phyloP scores from a whole-genome alignment of 495 filamentous ascomycete genomes.

The Penicillium bialowiezense region DNA sequence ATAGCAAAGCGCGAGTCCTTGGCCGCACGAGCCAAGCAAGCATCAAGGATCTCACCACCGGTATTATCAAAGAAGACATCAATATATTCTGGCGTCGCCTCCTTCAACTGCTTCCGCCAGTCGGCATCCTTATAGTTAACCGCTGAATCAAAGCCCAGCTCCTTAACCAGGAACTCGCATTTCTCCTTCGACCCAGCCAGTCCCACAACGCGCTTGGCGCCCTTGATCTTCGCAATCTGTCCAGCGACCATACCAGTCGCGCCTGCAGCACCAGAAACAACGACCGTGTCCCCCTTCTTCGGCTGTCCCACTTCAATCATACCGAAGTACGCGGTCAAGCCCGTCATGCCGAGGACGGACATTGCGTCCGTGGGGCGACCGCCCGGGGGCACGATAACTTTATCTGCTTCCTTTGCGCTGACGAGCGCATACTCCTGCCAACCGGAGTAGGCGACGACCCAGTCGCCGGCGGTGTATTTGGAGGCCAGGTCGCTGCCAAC shows the following conservation, averaged over 20 bases:
- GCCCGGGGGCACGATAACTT: slow-evolving; percentile 43
- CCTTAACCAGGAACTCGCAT: slow-evolving; percentile 45
- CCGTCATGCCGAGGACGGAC: slow-evolving; percentile 57
- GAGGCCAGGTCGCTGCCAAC: slow-evolving; percentile 35
- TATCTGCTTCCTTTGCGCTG: slow-evolving; percentile 40
- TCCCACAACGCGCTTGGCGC: slow-evolving; percentile 51
- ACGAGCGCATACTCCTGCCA: slow-evolving; percentile 64
- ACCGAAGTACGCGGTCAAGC: slow-evolving; percentile 67
- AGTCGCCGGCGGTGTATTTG: slow-evolving; percentile 50
- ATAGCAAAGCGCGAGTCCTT: slow-evolving; percentile 49
- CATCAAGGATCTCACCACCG: slow-evolving; percentile 55
- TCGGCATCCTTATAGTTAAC: slow-evolving; percentile 56
- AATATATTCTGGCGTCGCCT: slow-evolving; percentile 48
- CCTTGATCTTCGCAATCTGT: slow-evolving; percentile 66
- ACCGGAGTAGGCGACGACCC: slow-evolving; percentile 48
- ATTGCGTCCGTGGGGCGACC: slow-evolving; percentile 56
- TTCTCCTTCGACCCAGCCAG: slow-evolving; percentile 50
- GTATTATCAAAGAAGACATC: slow-evolving; percentile 60
- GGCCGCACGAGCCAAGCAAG: slow-evolving; percentile 45
- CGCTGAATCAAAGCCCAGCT: slow-evolving; percentile 50
- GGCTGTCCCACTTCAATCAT: slow-evolving; percentile 57
- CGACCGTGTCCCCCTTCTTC: slow-evolving; percentile 58
- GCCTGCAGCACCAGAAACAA: slow-evolving; percentile 67
- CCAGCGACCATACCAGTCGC: slow-evolving; percentile 67
- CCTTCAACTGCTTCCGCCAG: slow-evolving; percentile 50